Evolutionary conservation across 2,329 filamentous ascomycete genomes (phyloP).

Genomic region (Coniochaeta prunicola): DNA sequence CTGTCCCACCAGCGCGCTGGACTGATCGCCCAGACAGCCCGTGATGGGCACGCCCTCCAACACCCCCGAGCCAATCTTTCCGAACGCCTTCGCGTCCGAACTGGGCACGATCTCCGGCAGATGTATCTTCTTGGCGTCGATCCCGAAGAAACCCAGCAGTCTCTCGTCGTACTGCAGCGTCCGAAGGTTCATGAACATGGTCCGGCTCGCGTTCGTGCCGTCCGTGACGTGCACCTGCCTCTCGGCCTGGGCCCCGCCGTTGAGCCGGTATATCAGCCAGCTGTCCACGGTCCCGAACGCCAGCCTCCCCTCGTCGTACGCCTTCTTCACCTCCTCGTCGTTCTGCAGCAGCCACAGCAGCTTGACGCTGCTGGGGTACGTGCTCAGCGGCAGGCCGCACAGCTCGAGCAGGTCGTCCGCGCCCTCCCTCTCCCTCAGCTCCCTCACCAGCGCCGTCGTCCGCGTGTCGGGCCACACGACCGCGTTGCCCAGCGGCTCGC

Average conservation of each 20-base stretch:
- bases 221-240: conserved; percentile 70
- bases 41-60: conserved; percentile 67
- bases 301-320: conserved; percentile 69
- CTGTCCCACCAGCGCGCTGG: conserved; percentile 77
- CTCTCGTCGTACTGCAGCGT: conserved; percentile 73
- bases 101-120: conserved; percentile 82
- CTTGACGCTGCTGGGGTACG: conserved; percentile 83
- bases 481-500: conserved; percentile 74
- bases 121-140: conserved; percentile 59
- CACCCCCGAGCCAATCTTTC: conserved; percentile 55
- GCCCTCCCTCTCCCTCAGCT: conserved; percentile 60
- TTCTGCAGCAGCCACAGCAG: conserved; percentile 76
- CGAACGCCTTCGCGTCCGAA: conserved; percentile 67
- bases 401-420: conserved; percentile 63
- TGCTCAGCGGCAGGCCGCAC: conserved; percentile 78
- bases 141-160: conserved; percentile 70
- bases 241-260: conserved; percentile 58
- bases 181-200: conserved; percentile 89
- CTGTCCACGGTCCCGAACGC: conserved; percentile 84
- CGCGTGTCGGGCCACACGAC: conserved; percentile 89
- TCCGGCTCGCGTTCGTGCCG: conserved; percentile 79
- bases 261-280: conserved; percentile 81
- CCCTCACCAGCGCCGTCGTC: conserved; percentile 63
- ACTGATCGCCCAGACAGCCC: conserved; percentile 84
- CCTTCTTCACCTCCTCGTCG: conserved; percentile 58